Base-by-base conservation (phyloP, 352 stramenopile genomes). In the Blastocystis sp. region DNA sequence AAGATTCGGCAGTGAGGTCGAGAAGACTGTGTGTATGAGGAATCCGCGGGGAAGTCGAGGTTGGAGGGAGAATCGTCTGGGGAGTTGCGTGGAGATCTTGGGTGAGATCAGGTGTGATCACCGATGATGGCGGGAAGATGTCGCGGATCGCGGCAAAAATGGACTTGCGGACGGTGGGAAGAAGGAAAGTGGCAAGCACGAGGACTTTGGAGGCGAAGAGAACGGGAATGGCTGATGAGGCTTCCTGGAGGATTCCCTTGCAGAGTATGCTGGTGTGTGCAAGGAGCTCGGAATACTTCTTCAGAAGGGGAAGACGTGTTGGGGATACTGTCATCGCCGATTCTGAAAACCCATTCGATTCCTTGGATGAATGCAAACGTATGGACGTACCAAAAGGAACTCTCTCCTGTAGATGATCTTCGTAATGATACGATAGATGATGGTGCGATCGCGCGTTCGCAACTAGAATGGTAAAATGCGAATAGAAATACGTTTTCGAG, bases 361-460 rank as follows among this genome's bases (percentile, higher is more conserved):
- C 69, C 69, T 81, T 63, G 1, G 6, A 14, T 16, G 14, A n/a
- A 24, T 27, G 7, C 9, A 8, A 27, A 46, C 18, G 36, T n/a
- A 21, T 1, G 27, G 0, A 44, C 8, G 8, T 48, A 81, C 69
- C 42, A 81, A n/a, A 21, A 81, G 27, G 53, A 81, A 81, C 69
- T 81, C 69, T 46, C 38, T 44, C 9, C 69, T 40, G 42, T 46
- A 63, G 29, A 44, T 27, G 36, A 81, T 81, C 27, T 81, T 81
- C n/a, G 69, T 81, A 32, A 81, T 81, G 18, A 81, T 57, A 9
- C 69, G 42, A 42, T 81, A 81, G 24, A 81, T 65, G 24, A 81
- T 29, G 27, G 36, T 63, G 36, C 56, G 69, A 64, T 81, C 69
- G 36, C 69, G 69, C 14, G 69, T 81, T 27, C 69, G 69, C n/a